A percentile compares a stretch with the other conserved stretches of the same genome.
These are phyloP conservation scores for Picea sitchensis DNA, from an alignment of 75 land plant species.

Conservation along the genomic window DNA sequence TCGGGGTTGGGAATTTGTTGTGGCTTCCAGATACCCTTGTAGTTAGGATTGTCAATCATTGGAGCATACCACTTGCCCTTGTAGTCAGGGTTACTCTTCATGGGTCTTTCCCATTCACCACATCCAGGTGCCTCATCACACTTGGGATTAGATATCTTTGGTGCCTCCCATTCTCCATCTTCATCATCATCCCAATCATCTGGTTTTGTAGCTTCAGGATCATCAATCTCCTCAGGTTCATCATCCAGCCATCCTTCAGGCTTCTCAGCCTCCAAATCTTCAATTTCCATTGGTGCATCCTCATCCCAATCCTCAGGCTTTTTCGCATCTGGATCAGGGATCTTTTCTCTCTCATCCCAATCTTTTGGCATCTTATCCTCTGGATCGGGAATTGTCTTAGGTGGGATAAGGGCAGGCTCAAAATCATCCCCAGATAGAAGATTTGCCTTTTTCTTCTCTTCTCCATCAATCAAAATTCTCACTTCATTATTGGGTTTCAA, in stretches of 20 bases:
- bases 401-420: slow-evolving; percentile 82
- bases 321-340: slow-evolving; percentile 75
- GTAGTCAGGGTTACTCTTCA: slow-evolving; percentile 88
- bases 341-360: slow-evolving; percentile 96
- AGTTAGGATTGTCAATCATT: slow-evolving; percentile 83
- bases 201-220: slow-evolving; percentile 82
- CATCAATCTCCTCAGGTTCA: slow-evolving; percentile 95
- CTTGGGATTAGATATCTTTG: slow-evolving; percentile 84
- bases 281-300: slow-evolving; percentile 87
- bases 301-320: slow-evolving; percentile 98
- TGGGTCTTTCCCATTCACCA: slow-evolving; percentile 91
- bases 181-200: slow-evolving; percentile 99
- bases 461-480: slow-evolving; percentile 74
- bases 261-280: slow-evolving; percentile 82
- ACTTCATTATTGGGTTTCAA: slow-evolving; percentile 66
- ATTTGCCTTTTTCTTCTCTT: slow-evolving; percentile 79
- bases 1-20: slow-evolving; percentile 79
- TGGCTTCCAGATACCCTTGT: slow-evolving; percentile 95
- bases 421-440: slow-evolving; percentile 67
- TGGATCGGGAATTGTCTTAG: slow-evolving; percentile 82
- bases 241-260: slow-evolving; percentile 98
- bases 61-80: slow-evolving; percentile 97
- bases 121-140: slow-evolving; percentile 92
- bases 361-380: slow-evolving; percentile 91
- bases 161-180: slow-evolving; percentile 98